phyloP scores from a whole-genome alignment of 768 basidiomycete genomes.

The button mushroom (Agaricus bisporus) region DNA sequence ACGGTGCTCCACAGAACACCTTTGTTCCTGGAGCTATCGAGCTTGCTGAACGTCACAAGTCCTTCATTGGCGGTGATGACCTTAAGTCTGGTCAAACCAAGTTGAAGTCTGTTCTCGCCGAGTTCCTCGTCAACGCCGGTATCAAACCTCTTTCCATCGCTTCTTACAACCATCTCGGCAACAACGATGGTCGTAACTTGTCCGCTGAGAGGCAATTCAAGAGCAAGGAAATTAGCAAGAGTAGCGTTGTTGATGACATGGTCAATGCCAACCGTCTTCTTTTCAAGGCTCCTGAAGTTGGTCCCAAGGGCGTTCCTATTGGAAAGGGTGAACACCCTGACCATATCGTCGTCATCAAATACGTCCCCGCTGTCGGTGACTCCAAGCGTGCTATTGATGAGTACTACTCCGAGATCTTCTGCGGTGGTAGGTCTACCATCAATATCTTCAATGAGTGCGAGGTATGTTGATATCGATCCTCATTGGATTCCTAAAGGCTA shows the following conservation, averaged over 20 bases:
- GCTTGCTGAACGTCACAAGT: slow-evolving; percentile 81
- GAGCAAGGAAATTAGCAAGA: slow-evolving; percentile 98
- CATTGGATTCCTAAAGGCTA: background rate
- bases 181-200: slow-evolving; percentile 95
- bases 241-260: slow-evolving; percentile 97
- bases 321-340: slow-evolving; percentile 97
- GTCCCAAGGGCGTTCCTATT: slow-evolving; percentile 37
- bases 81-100: slow-evolving; percentile 98
- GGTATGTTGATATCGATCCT: slow-evolving; percentile 30
- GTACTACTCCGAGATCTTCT: slow-evolving; percentile 97
- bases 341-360: slow-evolving; percentile 96
- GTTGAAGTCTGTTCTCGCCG: slow-evolving; percentile 93
- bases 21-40: slow-evolving; percentile 94
- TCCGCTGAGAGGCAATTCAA: slow-evolving; percentile 90
- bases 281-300: slow-evolving; percentile 73
- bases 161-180: slow-evolving; percentile 97
- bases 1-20: slow-evolving; percentile 98
- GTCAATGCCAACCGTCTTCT: slow-evolving; percentile 85
- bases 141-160: slow-evolving; percentile 98
- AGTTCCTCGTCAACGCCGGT: slow-evolving; percentile 98
- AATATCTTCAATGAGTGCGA: slow-evolving; percentile 99
- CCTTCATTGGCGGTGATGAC: slow-evolving; percentile 97
- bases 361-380: slow-evolving; percentile 94
- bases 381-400: slow-evolving; percentile 99
- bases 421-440: slow-evolving; percentile 90